Evolutionary conservation across 208 protist species (phyloP).

Genomic region (Wallacemonas sp.): DNA sequence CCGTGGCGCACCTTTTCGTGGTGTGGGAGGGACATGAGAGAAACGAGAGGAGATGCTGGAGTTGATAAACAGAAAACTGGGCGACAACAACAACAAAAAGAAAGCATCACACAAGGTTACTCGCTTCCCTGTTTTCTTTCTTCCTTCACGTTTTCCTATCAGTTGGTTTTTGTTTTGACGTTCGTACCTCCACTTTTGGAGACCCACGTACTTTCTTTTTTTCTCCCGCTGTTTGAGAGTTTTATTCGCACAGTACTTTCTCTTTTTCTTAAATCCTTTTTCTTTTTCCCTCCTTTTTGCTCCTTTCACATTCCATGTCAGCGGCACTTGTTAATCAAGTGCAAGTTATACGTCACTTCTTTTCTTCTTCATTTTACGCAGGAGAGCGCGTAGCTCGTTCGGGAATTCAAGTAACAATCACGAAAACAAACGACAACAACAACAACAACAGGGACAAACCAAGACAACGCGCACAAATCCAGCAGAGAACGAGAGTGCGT

Average conservation of each 20-base stretch:
- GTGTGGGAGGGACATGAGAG: no score
- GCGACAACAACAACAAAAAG: no score
- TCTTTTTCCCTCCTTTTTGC: conserved; percentile 4
- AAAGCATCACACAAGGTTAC: no score
- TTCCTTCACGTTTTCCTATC: not conserved
- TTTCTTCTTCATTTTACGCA: conserved; percentile 7
- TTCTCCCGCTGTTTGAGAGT: not conserved
- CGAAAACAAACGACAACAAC: conserved; percentile 18
- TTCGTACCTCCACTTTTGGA: not conserved
- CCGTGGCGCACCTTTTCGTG: no score
- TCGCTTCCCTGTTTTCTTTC: no score
- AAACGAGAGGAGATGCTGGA: no score
- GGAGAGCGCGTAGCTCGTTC: no score
- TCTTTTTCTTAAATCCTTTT: not conserved
- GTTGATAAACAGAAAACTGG: no score
- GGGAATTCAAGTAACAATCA: not conserved
- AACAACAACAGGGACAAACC: conserved; percentile 8
- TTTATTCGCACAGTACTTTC: not conserved
- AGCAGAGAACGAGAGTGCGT: no score
- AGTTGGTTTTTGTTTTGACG: not conserved
- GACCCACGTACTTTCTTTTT: not conserved
- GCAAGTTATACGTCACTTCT: conserved; percentile 15
- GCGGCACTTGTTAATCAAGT: no score
- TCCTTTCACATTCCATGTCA: conserved; percentile 5
- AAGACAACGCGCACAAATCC: conserved; percentile 10